Evolutionary conservation across 2,329 filamentous ascomycete species (phyloP).

Genomic region (Cordyceps farinosa): DNA sequence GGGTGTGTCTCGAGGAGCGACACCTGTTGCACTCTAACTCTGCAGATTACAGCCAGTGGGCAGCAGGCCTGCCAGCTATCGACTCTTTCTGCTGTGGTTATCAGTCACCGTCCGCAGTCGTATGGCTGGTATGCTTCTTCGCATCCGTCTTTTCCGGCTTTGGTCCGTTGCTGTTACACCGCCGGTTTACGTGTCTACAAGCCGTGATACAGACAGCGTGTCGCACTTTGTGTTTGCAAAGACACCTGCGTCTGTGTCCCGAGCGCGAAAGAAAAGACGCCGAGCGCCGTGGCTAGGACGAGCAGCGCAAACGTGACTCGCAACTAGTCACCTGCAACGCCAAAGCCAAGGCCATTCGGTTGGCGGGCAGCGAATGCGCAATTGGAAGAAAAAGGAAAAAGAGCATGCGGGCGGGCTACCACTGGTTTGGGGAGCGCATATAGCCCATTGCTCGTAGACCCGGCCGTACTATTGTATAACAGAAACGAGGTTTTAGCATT

Average conservation of each 20-base stretch:
- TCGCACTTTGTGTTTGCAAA: constrained; percentile 2
- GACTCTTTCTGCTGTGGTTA: not conserved
- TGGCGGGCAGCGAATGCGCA: not conserved
- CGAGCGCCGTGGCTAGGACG: not conserved
- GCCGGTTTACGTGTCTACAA: not conserved
- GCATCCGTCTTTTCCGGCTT: constrained; percentile 1
- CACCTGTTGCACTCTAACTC: not conserved
- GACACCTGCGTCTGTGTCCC: not conserved
- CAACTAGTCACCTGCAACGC: not conserved
- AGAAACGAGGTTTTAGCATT: not conserved
- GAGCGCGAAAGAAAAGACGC: not conserved
- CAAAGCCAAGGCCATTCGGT: not conserved
- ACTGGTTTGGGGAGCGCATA: no score
- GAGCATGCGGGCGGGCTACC: not conserved
- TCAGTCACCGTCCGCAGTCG: not conserved
- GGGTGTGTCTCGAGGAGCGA: not conserved
- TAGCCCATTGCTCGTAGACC: no score
- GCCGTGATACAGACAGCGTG: constrained; percentile 9
- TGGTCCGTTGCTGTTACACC: not conserved
- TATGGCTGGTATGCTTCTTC: constrained; percentile 6
- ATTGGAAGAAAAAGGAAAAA: not conserved
- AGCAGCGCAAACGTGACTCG: not conserved
- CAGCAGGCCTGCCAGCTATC: not conserved
- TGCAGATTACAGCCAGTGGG: no score
- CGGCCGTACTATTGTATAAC: not conserved